These are phyloP conservation scores for Suhomyces prunicola DNA, from an alignment of 805 yeast genomes.

Conservation along the genomic window DNA sequence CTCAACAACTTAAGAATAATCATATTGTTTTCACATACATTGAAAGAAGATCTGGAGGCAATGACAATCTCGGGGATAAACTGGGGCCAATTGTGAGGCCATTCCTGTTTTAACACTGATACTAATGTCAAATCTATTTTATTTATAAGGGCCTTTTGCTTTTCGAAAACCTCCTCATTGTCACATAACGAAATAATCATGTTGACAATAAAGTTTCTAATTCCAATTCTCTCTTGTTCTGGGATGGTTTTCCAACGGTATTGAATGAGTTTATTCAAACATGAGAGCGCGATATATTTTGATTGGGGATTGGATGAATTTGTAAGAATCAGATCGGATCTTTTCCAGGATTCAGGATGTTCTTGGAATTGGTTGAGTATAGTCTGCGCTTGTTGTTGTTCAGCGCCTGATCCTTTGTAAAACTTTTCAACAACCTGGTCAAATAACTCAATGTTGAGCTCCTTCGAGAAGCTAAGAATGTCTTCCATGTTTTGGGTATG, in stretches of 20 bases:
- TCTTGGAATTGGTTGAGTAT: constrained; percentile 81
- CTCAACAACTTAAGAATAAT: constrained; percentile 80
- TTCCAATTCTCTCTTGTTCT: constrained; percentile 83
- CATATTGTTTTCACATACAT: constrained; percentile 98
- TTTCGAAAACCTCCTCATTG: constrained; percentile 65
- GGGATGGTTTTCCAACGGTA: constrained; percentile 94
- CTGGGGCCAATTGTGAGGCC: constrained; percentile 99
- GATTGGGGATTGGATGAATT: constrained; percentile 77
- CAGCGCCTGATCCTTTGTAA: constrained; percentile 70
- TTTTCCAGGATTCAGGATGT: constrained; percentile 93
- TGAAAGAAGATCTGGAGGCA: constrained; percentile 78
- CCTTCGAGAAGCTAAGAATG: constrained; percentile 81
- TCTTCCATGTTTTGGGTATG: constrained; percentile 59
- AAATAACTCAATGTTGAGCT: constrained; percentile 72
- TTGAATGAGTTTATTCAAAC: constrained; percentile 83
- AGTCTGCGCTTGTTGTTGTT: constrained; percentile 68
- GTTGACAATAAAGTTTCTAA: constrained; percentile 87
- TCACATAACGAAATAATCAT: constrained; percentile 92
- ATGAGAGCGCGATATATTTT: constrained; percentile 87
- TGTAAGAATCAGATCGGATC: constrained; percentile 85
- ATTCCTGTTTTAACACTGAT: constrained; percentile 92
- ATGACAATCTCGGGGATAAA: constrained; percentile 90
- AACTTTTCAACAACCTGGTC: constrained; percentile 85
- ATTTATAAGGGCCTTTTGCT: constrained; percentile 79
- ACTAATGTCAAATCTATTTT: constrained; percentile 93